Evolutionary conservation across 495 filamentous ascomycete species (phyloP).

Genomic region (Pyrenula aspistea): DNA sequence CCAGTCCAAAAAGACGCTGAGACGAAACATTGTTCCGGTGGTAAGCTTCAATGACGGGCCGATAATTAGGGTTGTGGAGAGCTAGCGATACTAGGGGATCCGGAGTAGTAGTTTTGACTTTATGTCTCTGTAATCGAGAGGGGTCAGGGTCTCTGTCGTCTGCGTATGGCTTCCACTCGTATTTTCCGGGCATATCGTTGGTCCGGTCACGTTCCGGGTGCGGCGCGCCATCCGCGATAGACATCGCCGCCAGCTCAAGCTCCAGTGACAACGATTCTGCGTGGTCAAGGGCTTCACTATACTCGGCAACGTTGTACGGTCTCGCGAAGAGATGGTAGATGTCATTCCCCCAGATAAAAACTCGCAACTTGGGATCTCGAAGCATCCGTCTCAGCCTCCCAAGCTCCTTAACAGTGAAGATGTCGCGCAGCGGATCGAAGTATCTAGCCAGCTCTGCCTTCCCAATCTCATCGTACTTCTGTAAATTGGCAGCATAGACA

Average conservation of each 20-base stretch:
- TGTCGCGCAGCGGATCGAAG: neutral
- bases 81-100: neutral
- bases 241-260: neutral
- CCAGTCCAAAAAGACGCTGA: neutral
- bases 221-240: neutral
- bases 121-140: neutral
- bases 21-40: neutral
- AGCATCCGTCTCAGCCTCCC: neutral
- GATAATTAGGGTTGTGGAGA: neutral
- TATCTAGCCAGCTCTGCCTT: neutral
- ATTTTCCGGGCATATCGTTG: neutral
- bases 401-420: neutral
- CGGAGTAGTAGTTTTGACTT: neutral
- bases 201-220: neutral
- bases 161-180: neutral
- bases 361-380: neutral
- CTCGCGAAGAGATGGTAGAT: neutral
- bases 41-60: neutral
- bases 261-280: neutral
- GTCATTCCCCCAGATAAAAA: neutral
- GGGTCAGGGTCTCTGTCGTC: neutral
- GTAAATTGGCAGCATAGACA: neutral
- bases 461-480: neutral
- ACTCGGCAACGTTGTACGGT: neutral
- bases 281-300: neutral